These are phyloP conservation scores for Naganishia vishniacii DNA, from an alignment of 768 basidiomycete species.

Conservation along the genomic window DNA sequence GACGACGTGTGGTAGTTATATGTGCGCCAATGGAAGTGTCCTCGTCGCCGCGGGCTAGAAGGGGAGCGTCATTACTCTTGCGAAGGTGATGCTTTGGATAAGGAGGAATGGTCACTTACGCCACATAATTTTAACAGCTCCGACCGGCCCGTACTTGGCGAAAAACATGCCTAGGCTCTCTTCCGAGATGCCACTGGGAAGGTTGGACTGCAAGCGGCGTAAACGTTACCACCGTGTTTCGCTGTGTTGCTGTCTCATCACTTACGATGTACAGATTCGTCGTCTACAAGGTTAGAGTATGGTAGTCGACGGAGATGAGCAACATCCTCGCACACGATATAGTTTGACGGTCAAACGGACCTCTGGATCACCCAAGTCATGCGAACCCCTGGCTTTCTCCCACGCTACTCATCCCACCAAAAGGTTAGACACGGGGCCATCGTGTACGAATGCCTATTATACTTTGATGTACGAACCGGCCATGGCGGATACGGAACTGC, in stretches of 20 bases:
- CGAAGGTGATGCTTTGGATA: too few relatives aligned
- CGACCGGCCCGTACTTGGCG: conserved; percentile 85
- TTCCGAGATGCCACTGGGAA: conserved; percentile 82
- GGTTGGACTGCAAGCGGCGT: conserved; percentile 60
- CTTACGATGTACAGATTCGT: conserved; percentile 84
- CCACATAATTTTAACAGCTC: conserved; percentile 78
- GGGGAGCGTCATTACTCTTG: too few relatives aligned
- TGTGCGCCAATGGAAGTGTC: conserved; percentile 62
- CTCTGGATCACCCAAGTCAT: conserved; percentile 80
- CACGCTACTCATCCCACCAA: conserved; percentile 56
- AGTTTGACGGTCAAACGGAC: conserved; percentile 50
- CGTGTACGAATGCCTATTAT: too few relatives aligned
- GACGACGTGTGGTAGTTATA: conserved; percentile 66
- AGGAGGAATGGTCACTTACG: conserved; percentile 52
- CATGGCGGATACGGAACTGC: conserved; percentile 78
- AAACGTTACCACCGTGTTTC: too few relatives aligned
- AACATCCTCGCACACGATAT: background rate
- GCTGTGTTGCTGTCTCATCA: too few relatives aligned
- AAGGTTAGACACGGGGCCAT: background rate
- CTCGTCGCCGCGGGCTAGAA: conserved; percentile 62
- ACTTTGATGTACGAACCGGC: conserved; percentile 58
- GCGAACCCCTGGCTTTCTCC: conserved; percentile 82
- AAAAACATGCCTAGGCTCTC: conserved; percentile 82
- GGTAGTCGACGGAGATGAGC: background rate
- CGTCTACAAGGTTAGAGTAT: conserved; percentile 55